Evolutionary conservation across 2,329 filamentous ascomycete genomes (phyloP).

Genomic region (Ceratocystiopsis minuta): DNA sequence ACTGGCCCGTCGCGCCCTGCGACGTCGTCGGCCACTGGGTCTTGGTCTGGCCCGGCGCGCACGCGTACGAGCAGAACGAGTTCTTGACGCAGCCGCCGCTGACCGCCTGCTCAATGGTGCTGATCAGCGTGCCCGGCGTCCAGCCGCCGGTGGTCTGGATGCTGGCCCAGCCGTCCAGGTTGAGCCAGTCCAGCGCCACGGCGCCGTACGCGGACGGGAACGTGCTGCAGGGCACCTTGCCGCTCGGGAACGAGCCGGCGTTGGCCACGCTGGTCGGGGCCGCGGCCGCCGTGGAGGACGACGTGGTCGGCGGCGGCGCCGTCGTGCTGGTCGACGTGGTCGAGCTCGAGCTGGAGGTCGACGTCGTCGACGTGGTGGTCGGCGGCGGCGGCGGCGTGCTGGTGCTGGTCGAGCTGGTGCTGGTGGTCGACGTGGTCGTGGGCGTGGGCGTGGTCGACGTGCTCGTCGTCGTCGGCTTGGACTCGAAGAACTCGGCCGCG

Average conservation of each 20-base stretch:
- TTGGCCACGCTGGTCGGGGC: constrained; percentile 5
- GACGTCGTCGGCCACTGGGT: constrained; percentile 59
- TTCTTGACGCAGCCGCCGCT: constrained; percentile 43
- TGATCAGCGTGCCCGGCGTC: constrained; percentile 34
- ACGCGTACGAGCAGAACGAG: constrained; percentile 80
- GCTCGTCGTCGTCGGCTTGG: constrained; percentile 18
- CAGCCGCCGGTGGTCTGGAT: constrained; percentile 45
- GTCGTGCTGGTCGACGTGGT: background rate
- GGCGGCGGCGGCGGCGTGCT: background rate
- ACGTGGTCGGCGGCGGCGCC: constrained; percentile 11
- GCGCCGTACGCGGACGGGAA: constrained; percentile 78
- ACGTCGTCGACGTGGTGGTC: background rate
- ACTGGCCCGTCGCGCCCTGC: constrained; percentile 68
- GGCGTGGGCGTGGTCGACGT: background rate
- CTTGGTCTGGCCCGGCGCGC: constrained; percentile 83
- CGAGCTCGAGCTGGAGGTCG: background rate
- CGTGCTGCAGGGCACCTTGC: constrained; percentile 46
- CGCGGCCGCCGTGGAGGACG: constrained; percentile 6
- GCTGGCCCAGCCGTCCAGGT: constrained; percentile 59
- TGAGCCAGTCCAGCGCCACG: constrained; percentile 48
- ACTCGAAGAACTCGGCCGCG: constrained; percentile 34
- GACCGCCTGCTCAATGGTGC: constrained; percentile 45
- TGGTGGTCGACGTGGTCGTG: background rate
- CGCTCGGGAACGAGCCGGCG: constrained; percentile 47
- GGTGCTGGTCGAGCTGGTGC: background rate